Evolutionary conservation across 2,329 filamentous ascomycete genomes (phyloP).

Genomic region (Alternaria metachromatica): DNA sequence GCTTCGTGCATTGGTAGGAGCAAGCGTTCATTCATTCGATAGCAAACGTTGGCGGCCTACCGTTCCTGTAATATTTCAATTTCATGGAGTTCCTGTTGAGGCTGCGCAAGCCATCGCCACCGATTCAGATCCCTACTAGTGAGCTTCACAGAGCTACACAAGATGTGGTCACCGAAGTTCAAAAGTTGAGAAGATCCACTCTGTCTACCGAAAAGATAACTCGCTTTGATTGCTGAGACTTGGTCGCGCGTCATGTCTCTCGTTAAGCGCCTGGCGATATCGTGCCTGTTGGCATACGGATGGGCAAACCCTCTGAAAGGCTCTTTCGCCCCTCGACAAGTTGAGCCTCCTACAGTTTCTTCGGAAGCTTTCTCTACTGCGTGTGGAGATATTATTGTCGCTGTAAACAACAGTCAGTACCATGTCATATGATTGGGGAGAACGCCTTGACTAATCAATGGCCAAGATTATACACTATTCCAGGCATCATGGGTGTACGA

Average conservation of each 20-base stretch:
- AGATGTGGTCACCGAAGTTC: neutral
- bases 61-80: neutral
- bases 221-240: neutral
- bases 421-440: neutral
- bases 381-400: neutral
- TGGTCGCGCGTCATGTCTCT: neutral
- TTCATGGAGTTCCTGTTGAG: neutral
- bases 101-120: neutral
- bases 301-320: neutral
- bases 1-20: neutral
- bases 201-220: neutral
- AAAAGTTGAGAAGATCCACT: neutral
- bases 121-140: neutral
- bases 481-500: conserved; percentile 7
- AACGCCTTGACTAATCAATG: neutral
- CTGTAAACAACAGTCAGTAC: neutral
- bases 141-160: neutral
- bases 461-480: neutral
- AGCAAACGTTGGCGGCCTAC: neutral
- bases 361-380: neutral
- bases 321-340: neutral
- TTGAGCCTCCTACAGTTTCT: neutral
- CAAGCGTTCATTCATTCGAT: neutral
- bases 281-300: neutral
- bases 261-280: neutral